phyloP scores from a whole-genome alignment of 2,329 filamentous ascomycete species.

The Trichoderma atroviride region DNA sequence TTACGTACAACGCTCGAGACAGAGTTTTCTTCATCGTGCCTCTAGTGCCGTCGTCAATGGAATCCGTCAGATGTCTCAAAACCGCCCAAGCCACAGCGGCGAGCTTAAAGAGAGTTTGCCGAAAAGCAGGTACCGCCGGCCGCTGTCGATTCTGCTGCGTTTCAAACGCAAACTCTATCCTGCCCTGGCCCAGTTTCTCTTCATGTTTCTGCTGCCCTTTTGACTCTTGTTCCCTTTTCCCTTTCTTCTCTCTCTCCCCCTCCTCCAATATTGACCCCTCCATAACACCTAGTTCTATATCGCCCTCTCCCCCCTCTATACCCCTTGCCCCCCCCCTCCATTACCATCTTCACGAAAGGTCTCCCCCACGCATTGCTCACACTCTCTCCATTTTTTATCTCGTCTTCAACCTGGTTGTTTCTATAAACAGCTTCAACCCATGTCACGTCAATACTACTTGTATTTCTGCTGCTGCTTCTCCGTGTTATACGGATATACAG shows the following conservation, averaged over 20 bases:
- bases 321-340: slow-evolving; percentile 6
- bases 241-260: neutral
- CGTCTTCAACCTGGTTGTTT: neutral
- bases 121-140: neutral
- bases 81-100: neutral
- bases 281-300: neutral
- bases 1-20: neutral
- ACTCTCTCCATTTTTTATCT: slow-evolving; percentile 5
- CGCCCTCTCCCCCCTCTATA: neutral
- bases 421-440: slow-evolving; percentile 1
- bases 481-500: neutral
- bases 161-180: slow-evolving; percentile 18
- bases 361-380: slow-evolving; percentile 11
- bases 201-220: slow-evolving; percentile 12
- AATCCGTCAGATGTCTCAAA: slow-evolving; percentile 12
- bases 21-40: neutral
- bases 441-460: neutral
- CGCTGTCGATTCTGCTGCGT: neutral
- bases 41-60: neutral
- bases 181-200: neutral
- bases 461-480: neutral
- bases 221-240: slow-evolving; percentile 19
- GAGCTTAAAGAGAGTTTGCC: slow-evolving; percentile 7
- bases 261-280: neutral
- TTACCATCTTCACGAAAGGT: neutral